Conservation (phyloP, 2,329 filamentous ascomycete species). For the Diaporthe longicolla region DNA sequence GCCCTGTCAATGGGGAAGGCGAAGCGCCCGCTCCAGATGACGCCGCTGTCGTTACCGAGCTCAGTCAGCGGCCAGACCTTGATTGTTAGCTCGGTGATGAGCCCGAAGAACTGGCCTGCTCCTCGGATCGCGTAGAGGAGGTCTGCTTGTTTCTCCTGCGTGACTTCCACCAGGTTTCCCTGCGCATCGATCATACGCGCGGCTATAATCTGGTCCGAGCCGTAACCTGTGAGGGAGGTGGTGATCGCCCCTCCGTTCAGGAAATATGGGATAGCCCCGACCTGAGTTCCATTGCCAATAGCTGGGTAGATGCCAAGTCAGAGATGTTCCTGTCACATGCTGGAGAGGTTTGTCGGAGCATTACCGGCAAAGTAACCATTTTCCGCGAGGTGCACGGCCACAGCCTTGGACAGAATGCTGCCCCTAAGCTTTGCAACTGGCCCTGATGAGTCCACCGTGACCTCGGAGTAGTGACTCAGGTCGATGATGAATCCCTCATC, state of each 20-base stretch:
- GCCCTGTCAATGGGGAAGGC: conserved; percentile 49
- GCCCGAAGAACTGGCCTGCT: conserved; percentile 53
- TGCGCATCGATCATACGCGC: conserved; percentile 50
- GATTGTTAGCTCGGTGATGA: conserved; percentile 50
- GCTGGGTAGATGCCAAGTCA: conserved; percentile 38
- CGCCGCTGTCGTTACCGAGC: conserved; percentile 46
- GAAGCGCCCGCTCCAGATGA: conserved; percentile 48
- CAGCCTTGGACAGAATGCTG: conserved; percentile 39
- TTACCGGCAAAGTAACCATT: conserved; percentile 43
- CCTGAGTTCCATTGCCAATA: conserved; percentile 50
- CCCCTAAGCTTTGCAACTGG: conserved; percentile 40
- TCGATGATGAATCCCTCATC: conserved; percentile 21
- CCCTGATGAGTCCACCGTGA: background rate
- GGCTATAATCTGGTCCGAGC: conserved; percentile 47
- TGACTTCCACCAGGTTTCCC: conserved; percentile 48
- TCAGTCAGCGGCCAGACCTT: conserved; percentile 45
- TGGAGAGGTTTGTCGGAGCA: background rate
- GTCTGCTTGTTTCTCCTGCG: conserved; percentile 46
- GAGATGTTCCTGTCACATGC: background rate
- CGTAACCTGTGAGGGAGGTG: conserved; percentile 45
- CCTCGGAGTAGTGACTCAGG: conserved; percentile 21
- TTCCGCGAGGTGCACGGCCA: conserved; percentile 32
- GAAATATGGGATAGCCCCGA: conserved; percentile 49
- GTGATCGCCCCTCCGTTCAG: conserved; percentile 42
- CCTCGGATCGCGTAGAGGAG: conserved; percentile 53